phyloP scores from a whole-genome alignment of 208 protist species.

The Leishmania braziliensis region DNA sequence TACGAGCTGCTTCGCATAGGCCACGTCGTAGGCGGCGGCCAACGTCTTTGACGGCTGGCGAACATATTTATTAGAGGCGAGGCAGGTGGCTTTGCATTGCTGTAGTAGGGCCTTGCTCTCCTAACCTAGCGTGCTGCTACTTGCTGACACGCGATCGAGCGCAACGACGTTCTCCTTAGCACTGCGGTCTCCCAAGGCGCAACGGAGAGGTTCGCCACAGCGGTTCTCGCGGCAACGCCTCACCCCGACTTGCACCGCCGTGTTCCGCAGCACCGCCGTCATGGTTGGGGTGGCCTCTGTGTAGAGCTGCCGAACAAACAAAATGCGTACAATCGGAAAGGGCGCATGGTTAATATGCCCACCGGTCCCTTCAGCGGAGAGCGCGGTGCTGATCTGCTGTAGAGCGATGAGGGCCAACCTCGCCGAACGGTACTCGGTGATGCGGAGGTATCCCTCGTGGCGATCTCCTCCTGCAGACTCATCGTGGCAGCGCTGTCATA shows the following conservation, averaged over 20 bases:
- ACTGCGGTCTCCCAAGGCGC: constrained; percentile 7
- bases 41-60: constrained; percentile 1
- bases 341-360: constrained; percentile 17
- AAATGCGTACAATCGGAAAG: constrained; percentile 29
- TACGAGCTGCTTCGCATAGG: constrained; percentile 18
- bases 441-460: constrained; percentile 6
- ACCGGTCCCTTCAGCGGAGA: constrained; percentile 22
- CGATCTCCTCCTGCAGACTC: constrained; percentile 3
- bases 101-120: constrained; percentile 2
- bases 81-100: constrained; percentile 14
- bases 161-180: constrained; percentile 18
- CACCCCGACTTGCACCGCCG: constrained; percentile 24
- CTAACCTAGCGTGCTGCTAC: constrained; percentile 3
- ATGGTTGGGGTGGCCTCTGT: constrained; percentile 5
- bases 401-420: constrained; percentile 1
- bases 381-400: constrained; percentile 18
- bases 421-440: constrained; percentile 7
- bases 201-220: background rate
- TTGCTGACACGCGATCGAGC: constrained; percentile 17
- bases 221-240: background rate
- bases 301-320: constrained; percentile 30
- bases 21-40: constrained; percentile 12
- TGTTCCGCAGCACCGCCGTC: constrained; percentile 19
- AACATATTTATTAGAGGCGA: constrained; percentile 20
- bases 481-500: background rate